phyloP scores from a whole-genome alignment of 140 eudicot genomes.

The Erigeron philadelphicus region DNA sequence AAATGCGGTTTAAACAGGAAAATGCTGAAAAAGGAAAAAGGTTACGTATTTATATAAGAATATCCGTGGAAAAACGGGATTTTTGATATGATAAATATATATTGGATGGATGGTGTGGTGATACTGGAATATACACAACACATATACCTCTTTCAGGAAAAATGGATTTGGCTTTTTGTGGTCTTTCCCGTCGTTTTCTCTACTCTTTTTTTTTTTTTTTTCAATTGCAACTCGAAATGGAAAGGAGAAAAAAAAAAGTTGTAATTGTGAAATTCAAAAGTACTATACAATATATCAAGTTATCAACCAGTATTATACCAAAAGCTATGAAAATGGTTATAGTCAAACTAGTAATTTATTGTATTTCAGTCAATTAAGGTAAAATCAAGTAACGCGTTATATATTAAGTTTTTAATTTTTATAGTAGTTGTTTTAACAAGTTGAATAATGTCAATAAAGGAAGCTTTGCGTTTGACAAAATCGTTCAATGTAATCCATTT shows the following conservation, averaged over 20 bases:
- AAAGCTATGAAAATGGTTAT: too few relatives aligned
- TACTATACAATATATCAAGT: too few relatives aligned
- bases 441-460: too few relatives aligned
- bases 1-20: constrained; percentile 13
- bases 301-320: too few relatives aligned
- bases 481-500: too few relatives aligned
- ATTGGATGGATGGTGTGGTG: constrained; percentile 6
- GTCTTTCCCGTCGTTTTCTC: neutral
- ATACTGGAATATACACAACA: constrained; percentile 35
- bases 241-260: neutral
- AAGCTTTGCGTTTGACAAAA: too few relatives aligned
- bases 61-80: constrained; percentile 24
- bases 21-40: constrained; percentile 14
- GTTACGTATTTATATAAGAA: constrained; percentile 23
- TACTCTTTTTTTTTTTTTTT: neutral
- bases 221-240: neutral
- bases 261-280: neutral
- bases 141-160: constrained; percentile 25
- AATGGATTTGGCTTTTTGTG: constrained; percentile 11
- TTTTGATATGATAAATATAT: neutral
- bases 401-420: too few relatives aligned
- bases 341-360: too few relatives aligned
- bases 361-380: too few relatives aligned
- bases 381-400: too few relatives aligned
- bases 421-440: too few relatives aligned